Conservation (phyloP, 2,329 filamentous ascomycete species). For the Coleophoma crateriformis region DNA sequence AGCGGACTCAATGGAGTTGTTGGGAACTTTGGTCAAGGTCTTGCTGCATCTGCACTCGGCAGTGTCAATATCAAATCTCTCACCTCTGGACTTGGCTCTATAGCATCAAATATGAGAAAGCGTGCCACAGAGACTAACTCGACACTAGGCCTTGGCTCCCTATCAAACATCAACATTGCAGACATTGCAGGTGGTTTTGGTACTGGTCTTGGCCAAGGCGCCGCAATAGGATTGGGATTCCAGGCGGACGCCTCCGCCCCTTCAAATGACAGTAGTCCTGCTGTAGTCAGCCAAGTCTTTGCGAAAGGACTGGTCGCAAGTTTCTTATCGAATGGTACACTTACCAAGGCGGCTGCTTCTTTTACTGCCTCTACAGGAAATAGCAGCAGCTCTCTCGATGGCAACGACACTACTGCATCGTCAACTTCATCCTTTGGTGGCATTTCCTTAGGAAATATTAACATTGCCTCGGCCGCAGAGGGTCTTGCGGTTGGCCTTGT, state of each 20-base stretch:
- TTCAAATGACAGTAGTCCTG: background rate
- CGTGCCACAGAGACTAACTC: background rate
- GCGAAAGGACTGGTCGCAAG: constrained; percentile 24
- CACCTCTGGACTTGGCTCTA: background rate
- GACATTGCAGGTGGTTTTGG: constrained; percentile 3
- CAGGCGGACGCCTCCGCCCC: constrained; percentile 1
- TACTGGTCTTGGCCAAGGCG: constrained; percentile 10
- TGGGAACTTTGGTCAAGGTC: background rate
- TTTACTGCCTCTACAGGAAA: background rate
- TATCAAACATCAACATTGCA: background rate
- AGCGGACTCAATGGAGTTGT: background rate
- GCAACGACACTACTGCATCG: background rate
- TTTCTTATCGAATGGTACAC: constrained; percentile 28
- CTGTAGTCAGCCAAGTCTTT: constrained; percentile 17
- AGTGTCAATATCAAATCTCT: background rate
- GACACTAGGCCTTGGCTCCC: background rate
- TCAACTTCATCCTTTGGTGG: constrained; percentile 5
- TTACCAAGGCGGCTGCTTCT: constrained; percentile 14
- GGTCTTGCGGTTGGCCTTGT: constrained; percentile 30
- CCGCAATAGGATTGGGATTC: constrained; percentile 11
- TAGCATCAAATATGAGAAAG: background rate
- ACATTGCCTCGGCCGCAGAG: constrained; percentile 25
- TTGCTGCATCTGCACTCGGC: background rate
- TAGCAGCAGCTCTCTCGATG: background rate
- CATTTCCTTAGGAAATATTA: constrained; percentile 13